Conservation (phyloP, 129 eudicot species). For the Solidago caesia region DNA sequence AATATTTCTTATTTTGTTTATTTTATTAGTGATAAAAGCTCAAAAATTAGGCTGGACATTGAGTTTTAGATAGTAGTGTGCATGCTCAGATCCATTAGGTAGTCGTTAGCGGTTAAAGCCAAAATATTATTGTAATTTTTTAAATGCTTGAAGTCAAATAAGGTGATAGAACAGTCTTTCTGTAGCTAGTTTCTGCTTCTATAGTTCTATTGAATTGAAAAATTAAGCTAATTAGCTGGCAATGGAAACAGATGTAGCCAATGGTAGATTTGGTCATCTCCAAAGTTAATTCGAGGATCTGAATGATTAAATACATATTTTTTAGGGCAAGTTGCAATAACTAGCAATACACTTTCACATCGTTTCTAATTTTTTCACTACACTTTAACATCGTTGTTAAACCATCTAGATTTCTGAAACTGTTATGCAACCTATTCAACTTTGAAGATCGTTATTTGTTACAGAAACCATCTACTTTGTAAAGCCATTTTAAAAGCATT, state of each 20-base stretch:
- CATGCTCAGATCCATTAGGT: background rate
- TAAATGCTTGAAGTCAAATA: background rate
- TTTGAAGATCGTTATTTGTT: too few relatives aligned
- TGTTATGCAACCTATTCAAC: too few relatives aligned
- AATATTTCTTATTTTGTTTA: too few relatives aligned
- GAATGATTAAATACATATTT: background rate
- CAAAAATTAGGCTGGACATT: too few relatives aligned
- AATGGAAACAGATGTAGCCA: background rate
- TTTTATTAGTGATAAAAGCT: too few relatives aligned
- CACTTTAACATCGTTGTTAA: too few relatives aligned
- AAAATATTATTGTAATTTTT: too few relatives aligned
- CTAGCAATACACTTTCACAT: background rate
- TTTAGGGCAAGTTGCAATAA: background rate
- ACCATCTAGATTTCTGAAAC: too few relatives aligned
- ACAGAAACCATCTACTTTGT: too few relatives aligned
- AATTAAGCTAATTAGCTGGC: background rate
- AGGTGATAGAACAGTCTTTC: background rate
- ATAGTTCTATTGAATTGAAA: background rate
- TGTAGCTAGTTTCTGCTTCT: background rate
- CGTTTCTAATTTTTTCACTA: too few relatives aligned
- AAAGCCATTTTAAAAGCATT: background rate
- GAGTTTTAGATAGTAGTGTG: too few relatives aligned
- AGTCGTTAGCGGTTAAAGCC: background rate
- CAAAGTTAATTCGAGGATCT: background rate
- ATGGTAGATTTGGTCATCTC: background rate